Conservation (phyloP, 192 early-diverging fungal species). For the Backusella luteola region DNA sequence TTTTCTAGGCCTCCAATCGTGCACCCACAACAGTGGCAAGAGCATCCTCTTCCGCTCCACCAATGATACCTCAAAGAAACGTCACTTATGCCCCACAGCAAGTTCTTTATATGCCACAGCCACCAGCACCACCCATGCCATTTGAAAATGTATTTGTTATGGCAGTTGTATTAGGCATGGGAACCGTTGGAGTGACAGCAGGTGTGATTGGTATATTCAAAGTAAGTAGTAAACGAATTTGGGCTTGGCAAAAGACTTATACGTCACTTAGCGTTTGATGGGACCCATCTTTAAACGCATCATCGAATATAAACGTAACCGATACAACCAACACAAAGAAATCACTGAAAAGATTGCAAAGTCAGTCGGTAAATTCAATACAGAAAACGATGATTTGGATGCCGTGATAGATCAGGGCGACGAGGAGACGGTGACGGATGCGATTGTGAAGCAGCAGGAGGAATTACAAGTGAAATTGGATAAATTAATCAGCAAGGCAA, state of each 20-base stretch:
- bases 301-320: conserved; percentile 4
- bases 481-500: background rate
- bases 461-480: background rate
- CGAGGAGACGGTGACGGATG: background rate
- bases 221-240: conserved; percentile 8
- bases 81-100: conserved; percentile 14
- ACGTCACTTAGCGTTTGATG: conserved; percentile 7
- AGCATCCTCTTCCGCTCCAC: conserved; percentile 5
- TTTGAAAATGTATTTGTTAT: conserved; percentile 22
- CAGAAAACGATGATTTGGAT: conserved; percentile 11
- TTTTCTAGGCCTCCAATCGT: background rate
- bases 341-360: background rate
- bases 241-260: background rate
- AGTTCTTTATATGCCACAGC: conserved; percentile 24
- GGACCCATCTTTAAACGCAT: conserved; percentile 20
- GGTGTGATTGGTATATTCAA: conserved; percentile 32
- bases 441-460: background rate
- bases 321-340: conserved; percentile 18
- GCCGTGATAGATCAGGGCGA: conserved; percentile 13
- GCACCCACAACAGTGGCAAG: background rate
- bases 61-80: conserved; percentile 11
- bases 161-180: conserved; percentile 26
- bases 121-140: conserved; percentile 21
- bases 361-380: background rate
- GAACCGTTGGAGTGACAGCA: conserved; percentile 24